Evolutionary conservation across 169 alveolate species (phyloP).

Genomic region (Eimeria nieschulzi): DNA sequence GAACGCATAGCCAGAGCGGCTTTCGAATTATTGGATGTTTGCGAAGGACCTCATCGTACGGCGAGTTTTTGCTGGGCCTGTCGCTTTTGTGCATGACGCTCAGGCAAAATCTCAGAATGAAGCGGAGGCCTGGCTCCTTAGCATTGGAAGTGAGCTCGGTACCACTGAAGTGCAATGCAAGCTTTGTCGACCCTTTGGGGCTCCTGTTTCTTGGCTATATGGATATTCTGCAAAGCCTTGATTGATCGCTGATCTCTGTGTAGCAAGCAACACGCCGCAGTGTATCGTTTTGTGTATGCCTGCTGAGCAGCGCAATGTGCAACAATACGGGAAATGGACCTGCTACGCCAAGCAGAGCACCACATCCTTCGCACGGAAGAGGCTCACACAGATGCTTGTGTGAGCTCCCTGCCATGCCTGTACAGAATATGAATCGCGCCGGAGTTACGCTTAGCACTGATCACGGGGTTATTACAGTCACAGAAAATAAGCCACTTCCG

Average conservation of each 20-base stretch:
- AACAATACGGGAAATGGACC: slow-evolving; percentile 8
- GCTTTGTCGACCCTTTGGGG: too few species aligned
- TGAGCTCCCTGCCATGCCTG: not conserved
- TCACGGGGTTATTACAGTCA: too few species aligned
- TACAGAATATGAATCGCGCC: too few species aligned
- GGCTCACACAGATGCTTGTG: not conserved
- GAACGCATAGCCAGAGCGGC: not conserved
- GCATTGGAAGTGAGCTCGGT: slow-evolving; percentile 15
- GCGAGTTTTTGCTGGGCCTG: not conserved
- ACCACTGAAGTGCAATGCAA: too few species aligned
- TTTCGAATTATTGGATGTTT: not conserved
- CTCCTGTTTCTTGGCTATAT: too few species aligned
- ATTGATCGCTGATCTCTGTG: too few species aligned
- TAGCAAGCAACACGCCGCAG: too few species aligned
- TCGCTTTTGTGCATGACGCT: not conserved
- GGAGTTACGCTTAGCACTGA: too few species aligned
- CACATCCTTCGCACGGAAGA: not conserved
- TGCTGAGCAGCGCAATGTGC: slow-evolving; percentile 43
- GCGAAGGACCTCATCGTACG: not conserved
- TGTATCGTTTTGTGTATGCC: too few species aligned
- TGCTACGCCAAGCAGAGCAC: slow-evolving; percentile 18
- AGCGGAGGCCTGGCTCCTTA: slow-evolving; percentile 43
- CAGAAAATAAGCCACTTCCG: too few species aligned
- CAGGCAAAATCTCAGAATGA: slow-evolving; percentile 32
- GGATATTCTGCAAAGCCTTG: too few species aligned